Conservation (phyloP, 768 basidiomycete species). For the Butyriboletus loyo region DNA sequence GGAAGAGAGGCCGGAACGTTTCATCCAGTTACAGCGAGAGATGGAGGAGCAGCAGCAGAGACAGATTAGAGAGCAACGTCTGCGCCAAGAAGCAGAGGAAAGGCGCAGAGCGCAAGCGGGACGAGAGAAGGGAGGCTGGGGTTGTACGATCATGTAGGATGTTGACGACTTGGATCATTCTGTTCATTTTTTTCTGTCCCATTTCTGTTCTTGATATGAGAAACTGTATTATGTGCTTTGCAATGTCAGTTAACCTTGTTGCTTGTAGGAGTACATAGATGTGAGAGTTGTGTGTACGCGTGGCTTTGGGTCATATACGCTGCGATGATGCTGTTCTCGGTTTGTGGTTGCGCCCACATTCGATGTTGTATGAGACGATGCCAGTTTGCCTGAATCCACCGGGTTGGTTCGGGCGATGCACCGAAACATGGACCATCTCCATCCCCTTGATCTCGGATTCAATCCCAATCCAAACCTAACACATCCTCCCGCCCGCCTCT, state of each 20-base stretch:
- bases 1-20: no score
- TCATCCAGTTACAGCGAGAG: conserved; percentile 9
- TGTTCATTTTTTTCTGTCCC: not conserved
- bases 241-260: not conserved
- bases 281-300: not conserved
- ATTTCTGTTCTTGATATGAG: not conserved
- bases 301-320: no score
- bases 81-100: conserved; percentile 2
- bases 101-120: conserved; percentile 5
- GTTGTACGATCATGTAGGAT: conserved; percentile 26
- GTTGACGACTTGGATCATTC: no score
- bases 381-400: not conserved
- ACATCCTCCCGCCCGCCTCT: conserved; percentile 48
- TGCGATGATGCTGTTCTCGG: not conserved
- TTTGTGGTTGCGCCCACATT: not conserved
- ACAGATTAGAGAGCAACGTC: conserved; percentile 1
- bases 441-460: not conserved
- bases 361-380: not conserved
- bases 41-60: not conserved
- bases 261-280: no score
- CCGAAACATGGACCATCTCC: no score
- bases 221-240: not conserved
- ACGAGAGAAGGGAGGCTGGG: conserved; percentile 13
- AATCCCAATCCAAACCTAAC: conserved; percentile 67
- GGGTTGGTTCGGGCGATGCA: no score